Evolutionary conservation across 116 monocot genomes (phyloP).

Genomic region (Cymodocea nodosa): DNA sequence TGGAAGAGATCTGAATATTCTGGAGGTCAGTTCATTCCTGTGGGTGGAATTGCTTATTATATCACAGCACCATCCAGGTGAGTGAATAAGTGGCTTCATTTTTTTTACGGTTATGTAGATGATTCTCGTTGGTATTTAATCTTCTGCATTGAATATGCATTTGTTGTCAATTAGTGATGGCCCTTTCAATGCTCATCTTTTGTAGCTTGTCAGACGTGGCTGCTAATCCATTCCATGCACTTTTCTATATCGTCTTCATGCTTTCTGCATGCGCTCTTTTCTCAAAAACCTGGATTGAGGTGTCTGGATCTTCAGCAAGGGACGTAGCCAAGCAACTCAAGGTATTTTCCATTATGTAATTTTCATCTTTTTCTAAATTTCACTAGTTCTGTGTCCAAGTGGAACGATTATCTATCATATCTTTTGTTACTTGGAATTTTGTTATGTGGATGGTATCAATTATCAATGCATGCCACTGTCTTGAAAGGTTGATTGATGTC

Average conservation of each 20-base stretch:
- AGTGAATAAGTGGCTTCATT: background rate
- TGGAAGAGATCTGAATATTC: slow-evolving; percentile 36
- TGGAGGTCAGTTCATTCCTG: slow-evolving; percentile 47
- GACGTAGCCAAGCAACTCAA: slow-evolving; percentile 57
- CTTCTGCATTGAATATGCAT: background rate
- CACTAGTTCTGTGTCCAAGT: background rate
- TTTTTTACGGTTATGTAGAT: background rate
- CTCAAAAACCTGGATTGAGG: slow-evolving; percentile 62
- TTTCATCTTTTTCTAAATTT: background rate
- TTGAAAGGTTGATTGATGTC: too few species aligned
- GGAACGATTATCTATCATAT: background rate
- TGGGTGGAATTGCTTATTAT: slow-evolving; percentile 56
- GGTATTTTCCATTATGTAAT: slow-evolving; percentile 11
- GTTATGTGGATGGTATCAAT: too few species aligned
- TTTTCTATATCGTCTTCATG: slow-evolving; percentile 60
- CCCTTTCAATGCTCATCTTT: background rate
- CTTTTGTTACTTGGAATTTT: too few species aligned
- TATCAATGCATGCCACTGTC: too few species aligned
- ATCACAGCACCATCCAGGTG: slow-evolving; percentile 36
- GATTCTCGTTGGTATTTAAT: background rate
- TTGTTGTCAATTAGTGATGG: background rate
- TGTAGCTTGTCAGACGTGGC: slow-evolving; percentile 49
- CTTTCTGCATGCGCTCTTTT: slow-evolving; percentile 53
- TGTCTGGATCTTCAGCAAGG: slow-evolving; percentile 55
- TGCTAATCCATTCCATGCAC: slow-evolving; percentile 54